Percentiles rank a stretch among this genome's conserved stretches.
phyloP scores from a whole-genome alignment of 106 monocot species.

The Dactylorhiza incarnata region DNA sequence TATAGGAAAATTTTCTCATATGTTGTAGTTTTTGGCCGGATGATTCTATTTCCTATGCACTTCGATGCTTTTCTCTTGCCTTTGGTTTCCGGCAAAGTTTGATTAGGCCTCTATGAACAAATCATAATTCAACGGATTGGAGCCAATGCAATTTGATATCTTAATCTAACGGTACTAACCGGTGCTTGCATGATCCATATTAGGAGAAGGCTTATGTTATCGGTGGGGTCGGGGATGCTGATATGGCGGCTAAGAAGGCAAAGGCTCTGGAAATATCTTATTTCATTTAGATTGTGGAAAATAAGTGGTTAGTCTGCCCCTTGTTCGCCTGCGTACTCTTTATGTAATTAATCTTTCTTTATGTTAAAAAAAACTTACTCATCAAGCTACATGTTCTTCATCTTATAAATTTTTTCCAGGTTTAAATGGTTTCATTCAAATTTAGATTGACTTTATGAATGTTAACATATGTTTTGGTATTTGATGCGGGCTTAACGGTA shows the following conservation, averaged over 20 bases:
- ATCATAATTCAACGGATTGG: too few species aligned
- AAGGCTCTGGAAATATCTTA: slow-evolving; percentile 39
- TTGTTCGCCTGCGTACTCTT: neutral
- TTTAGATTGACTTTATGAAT: too few species aligned
- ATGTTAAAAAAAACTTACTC: neutral
- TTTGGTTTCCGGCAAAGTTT: too few species aligned
- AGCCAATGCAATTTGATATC: neutral
- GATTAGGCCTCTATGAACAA: too few species aligned
- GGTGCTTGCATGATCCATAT: neutral
- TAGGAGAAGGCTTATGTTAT: slow-evolving; percentile 52
- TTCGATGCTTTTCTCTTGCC: too few species aligned
- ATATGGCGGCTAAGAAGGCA: slow-evolving; percentile 31
- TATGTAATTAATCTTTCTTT: neutral
- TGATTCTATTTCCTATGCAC: too few species aligned
- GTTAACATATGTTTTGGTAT: too few species aligned
- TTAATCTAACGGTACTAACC: neutral
- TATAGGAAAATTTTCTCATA: too few species aligned
- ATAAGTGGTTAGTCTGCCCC: neutral
- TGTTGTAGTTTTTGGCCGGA: too few species aligned
- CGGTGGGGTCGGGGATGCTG: slow-evolving; percentile 27
- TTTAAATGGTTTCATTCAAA: too few species aligned
- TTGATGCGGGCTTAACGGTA: too few species aligned
- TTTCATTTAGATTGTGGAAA: slow-evolving; percentile 22
- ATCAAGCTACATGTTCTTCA: neutral
- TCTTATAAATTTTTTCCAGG: neutral